Conservation (phyloP, 768 basidiomycete species). For the Tylopilus felleus region DNA sequence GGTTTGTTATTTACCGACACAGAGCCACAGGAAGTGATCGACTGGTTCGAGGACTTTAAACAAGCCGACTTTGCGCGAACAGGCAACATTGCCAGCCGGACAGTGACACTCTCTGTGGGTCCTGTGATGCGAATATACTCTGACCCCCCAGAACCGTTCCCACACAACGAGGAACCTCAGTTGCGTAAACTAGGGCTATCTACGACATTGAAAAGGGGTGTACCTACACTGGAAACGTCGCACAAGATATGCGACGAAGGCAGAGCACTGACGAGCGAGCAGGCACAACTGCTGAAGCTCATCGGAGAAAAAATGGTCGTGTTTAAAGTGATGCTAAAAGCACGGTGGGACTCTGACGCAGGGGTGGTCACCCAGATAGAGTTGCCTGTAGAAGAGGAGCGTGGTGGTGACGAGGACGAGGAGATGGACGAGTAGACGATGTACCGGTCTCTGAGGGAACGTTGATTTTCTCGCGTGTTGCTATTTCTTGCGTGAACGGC, state of each 20-base stretch:
- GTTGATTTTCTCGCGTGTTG: not conserved
- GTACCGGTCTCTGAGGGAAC: not conserved
- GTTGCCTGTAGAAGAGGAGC: conserved; percentile 38
- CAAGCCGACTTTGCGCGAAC: conserved; percentile 90
- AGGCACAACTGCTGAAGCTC: conserved; percentile 90
- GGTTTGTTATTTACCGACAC: conserved; percentile 92
- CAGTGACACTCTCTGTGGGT: conserved; percentile 74
- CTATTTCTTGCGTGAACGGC: not conserved
- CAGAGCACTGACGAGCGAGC: conserved; percentile 74
- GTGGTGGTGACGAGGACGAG: conserved; percentile 38
- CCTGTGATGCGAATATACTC: conserved; percentile 81
- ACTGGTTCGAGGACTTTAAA: conserved; percentile 91
- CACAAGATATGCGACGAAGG: conserved; percentile 85
- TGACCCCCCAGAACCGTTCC: conserved; percentile 84
- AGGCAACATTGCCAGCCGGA: conserved; percentile 74
- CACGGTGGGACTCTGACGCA: conserved; percentile 67
- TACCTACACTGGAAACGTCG: conserved; percentile 76
- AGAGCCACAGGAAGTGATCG: conserved; percentile 84
- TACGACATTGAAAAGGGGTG: conserved; percentile 82
- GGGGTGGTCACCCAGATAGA: conserved; percentile 64
- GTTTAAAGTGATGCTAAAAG: conserved; percentile 69
- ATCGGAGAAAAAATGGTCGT: conserved; percentile 86
- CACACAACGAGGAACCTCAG: conserved; percentile 97
- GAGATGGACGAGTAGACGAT: conserved; percentile 45
- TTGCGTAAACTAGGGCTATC: conserved; percentile 86